These are phyloP conservation scores for Diplosphaera chodatii DNA, from an alignment of 139 green algal genomes.

Conservation along the genomic window DNA sequence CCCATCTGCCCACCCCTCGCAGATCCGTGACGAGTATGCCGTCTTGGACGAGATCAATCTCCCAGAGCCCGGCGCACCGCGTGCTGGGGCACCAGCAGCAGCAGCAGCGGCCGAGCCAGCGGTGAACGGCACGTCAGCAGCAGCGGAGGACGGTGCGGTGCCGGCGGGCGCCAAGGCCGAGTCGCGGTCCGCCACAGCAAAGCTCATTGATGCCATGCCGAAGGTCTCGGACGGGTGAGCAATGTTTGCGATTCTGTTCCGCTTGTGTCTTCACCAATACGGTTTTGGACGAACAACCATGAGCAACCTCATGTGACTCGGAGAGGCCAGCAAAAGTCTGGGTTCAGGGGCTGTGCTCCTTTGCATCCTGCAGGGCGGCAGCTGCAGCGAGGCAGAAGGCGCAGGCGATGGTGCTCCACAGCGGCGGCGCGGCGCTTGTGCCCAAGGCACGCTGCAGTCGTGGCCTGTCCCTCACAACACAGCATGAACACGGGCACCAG, in stretches of 20 bases:
- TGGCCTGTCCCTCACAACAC: too few species aligned
- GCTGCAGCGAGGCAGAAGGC: slow-evolving; percentile 1
- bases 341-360: too few species aligned
- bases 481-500: too few species aligned
- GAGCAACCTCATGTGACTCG: too few species aligned
- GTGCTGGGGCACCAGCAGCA: not conserved
- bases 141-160: not conserved
- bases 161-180: slow-evolving; percentile 18
- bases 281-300: too few species aligned
- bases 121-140: not conserved
- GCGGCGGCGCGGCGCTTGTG: slow-evolving; percentile 22
- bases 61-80: slow-evolving; percentile 6
- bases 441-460: slow-evolving; percentile 19
- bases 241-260: too few species aligned
- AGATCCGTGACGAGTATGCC: slow-evolving; percentile 53
- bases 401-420: slow-evolving; percentile 14
- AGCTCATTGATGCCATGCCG: slow-evolving; percentile 68
- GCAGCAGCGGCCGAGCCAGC: not conserved
- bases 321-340: too few species aligned
- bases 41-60: slow-evolving; percentile 33
- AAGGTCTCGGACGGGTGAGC: slow-evolving; percentile 19
- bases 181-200: slow-evolving; percentile 43
- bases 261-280: too few species aligned
- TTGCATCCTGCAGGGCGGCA: not conserved
- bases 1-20: too few species aligned